Conservation (phyloP, 23 red algal species). For the Gracilaria domingensis region DNA sequence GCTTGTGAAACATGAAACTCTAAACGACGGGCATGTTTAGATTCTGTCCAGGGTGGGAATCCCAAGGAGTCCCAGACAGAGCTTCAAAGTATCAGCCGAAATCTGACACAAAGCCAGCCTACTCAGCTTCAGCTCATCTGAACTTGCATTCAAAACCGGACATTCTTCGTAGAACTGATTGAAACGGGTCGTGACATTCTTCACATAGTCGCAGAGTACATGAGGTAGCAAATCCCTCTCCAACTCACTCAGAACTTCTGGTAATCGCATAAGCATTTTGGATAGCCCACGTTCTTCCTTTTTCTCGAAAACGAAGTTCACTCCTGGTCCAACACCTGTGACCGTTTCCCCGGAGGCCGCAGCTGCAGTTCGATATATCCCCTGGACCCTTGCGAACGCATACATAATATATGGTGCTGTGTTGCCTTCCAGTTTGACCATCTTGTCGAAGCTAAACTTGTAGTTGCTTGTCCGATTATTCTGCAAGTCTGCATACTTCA, state of each 20-base stretch:
- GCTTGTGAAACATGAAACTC: not conserved
- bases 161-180: conserved; percentile 99
- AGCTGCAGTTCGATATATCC: conserved; percentile 88
- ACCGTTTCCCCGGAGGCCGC: conserved; percentile 44
- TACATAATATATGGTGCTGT: conserved; percentile 99
- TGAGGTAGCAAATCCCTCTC: conserved; percentile 94
- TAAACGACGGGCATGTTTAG: conserved; percentile 3
- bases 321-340: conserved; percentile 25
- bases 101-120: conserved; percentile 92
- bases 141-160: conserved; percentile 80
- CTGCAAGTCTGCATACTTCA: conserved; percentile 98
- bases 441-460: conserved; percentile 98
- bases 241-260: conserved; percentile 84
- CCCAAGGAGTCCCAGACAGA: conserved; percentile 85
- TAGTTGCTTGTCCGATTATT: conserved; percentile 92
- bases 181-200: conserved; percentile 78
- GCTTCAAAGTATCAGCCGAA: conserved; percentile 79
- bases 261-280: conserved; percentile 79
- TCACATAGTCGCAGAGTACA: conserved; percentile 96
- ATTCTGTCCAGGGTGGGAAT: conserved; percentile 87
- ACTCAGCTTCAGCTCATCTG: conserved; percentile 68
- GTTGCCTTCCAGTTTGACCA: conserved; percentile 94
- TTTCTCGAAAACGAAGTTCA: conserved; percentile 73
- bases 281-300: conserved; percentile 79
- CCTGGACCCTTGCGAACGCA: conserved; percentile 90